A percentile compares a stretch with the other conserved stretches of the same genome.
phyloP scores from a whole-genome alignment of 495 filamentous ascomycete genomes.

The Daldinia childiae region DNA sequence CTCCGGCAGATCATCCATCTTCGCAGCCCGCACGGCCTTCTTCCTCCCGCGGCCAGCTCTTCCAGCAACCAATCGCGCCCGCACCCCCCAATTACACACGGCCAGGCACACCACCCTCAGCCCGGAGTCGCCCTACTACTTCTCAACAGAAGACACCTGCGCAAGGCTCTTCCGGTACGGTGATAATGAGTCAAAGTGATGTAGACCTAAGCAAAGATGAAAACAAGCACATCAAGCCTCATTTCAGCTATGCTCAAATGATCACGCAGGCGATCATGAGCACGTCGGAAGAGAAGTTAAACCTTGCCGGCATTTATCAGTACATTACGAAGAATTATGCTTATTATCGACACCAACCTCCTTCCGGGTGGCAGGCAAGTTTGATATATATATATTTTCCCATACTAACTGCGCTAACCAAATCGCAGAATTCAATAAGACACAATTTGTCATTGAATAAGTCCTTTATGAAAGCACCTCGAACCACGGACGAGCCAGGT shows the following conservation, averaged over 20 bases:
- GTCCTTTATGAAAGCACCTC: constrained; percentile 88
- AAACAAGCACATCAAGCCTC: constrained; percentile 89
- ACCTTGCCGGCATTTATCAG: constrained; percentile 87
- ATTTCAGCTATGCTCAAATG: constrained; percentile 95
- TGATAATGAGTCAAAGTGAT: constrained; percentile 60
- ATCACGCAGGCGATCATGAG: constrained; percentile 95
- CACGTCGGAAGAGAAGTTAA: constrained; percentile 83
- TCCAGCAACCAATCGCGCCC: constrained; percentile 69
- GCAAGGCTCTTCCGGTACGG: constrained; percentile 52
- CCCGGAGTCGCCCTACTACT: constrained; percentile 47
- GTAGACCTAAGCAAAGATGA: constrained; percentile 87
- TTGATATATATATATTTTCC: constrained; percentile 8
- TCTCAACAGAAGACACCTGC: constrained; percentile 55
- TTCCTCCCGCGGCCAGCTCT: constrained; percentile 40
- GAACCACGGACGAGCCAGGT: constrained; percentile 91
- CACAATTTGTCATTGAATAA: constrained; percentile 96
- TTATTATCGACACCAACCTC: constrained; percentile 82
- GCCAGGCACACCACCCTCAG: constrained; percentile 71
- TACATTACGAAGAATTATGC: constrained; percentile 90
- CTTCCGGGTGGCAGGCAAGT: constrained; percentile 85
- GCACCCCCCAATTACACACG: constrained; percentile 75
- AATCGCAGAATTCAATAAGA: constrained; percentile 85
- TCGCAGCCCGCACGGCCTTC: constrained; percentile 42
- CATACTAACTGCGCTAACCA: constrained; percentile 31
- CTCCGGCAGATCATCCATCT: constrained; percentile 53